Percentiles rank a stretch among this genome's conserved stretches.
Evolutionary conservation across 208 protist species (phyloP).

Genomic region (Leishmania guyanensis): DNA sequence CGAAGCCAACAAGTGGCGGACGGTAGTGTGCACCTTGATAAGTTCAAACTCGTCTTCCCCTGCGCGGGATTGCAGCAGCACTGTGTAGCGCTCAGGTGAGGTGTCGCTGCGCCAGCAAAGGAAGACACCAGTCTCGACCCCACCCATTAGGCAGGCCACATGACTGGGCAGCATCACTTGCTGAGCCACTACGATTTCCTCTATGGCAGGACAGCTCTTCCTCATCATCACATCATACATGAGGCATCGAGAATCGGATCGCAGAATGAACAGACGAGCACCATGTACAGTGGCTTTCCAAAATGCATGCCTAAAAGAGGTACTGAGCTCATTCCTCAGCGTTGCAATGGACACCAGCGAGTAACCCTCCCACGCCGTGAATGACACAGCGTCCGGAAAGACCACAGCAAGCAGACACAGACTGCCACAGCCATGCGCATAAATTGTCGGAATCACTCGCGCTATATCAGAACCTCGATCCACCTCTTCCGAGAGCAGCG

Average conservation of each 20-base stretch:
- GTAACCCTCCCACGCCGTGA: conserved; percentile 17
- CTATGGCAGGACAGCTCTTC: not conserved
- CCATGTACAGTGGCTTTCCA: conserved; percentile 27
- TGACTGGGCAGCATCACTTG: conserved; percentile 23
- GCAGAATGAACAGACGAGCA: conserved; percentile 24
- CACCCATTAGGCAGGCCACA: conserved; percentile 21
- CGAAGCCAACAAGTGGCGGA: not conserved
- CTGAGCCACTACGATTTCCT: conserved; percentile 17
- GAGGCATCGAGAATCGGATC: conserved; percentile 33
- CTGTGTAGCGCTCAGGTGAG: conserved; percentile 11
- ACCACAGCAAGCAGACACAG: conserved; percentile 24
- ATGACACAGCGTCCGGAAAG: conserved; percentile 34
- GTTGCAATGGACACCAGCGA: conserved; percentile 20
- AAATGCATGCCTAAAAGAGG: conserved; percentile 18
- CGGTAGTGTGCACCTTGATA: conserved; percentile 3
- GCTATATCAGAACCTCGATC: not conserved
- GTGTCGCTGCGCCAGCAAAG: conserved; percentile 23
- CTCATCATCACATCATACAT: conserved; percentile 32
- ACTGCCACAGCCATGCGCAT: conserved; percentile 2
- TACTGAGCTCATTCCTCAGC: conserved; percentile 36
- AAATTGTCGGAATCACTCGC: not conserved
- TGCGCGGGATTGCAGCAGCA: conserved; percentile 13
- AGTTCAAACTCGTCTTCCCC: conserved; percentile 15
- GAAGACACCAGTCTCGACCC: conserved; percentile 8
- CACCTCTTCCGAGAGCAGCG: conserved; percentile 1